Conservation (phyloP, 1,139 yeast species). For the Diutina catenulata region DNA sequence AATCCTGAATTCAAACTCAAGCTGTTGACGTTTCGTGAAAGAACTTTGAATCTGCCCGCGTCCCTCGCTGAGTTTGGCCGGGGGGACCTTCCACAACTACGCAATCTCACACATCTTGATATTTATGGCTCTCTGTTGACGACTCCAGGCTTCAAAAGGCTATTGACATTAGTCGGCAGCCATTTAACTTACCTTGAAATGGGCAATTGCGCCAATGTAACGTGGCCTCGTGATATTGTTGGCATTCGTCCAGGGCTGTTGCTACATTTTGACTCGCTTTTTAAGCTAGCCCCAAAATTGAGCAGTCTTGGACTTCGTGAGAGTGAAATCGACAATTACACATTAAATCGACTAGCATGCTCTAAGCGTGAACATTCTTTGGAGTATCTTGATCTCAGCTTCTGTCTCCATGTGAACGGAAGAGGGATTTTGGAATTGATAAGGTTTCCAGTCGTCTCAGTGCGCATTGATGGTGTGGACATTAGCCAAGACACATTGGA, state of each 20-base stretch:
- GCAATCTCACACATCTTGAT: background rate
- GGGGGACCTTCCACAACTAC: background rate
- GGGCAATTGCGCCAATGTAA: background rate
- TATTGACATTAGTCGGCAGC: background rate
- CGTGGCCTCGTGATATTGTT: background rate
- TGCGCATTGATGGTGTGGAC: background rate
- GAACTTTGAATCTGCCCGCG: background rate
- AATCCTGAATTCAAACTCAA: background rate
- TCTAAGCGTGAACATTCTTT: background rate
- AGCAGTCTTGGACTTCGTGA: too few species aligned
- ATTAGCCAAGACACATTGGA: background rate
- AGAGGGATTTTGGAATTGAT: background rate
- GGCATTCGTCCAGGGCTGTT: background rate
- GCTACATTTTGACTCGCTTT: background rate
- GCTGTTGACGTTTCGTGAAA: background rate
- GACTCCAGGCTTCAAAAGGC: background rate
- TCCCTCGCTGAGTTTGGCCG: background rate
- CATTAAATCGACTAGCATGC: background rate
- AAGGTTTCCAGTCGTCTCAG: background rate
- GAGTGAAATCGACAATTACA: too few species aligned
- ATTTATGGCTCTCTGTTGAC: slow-evolving; percentile 4
- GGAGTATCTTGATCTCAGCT: background rate
- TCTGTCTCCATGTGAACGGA: background rate
- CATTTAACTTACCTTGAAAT: background rate
- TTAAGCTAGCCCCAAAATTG: background rate